Percentiles rank a stretch among this genome's conserved stretches.
Conservation (phyloP, 163 green algal genomes). For the Chlorella variabilis region DNA sequence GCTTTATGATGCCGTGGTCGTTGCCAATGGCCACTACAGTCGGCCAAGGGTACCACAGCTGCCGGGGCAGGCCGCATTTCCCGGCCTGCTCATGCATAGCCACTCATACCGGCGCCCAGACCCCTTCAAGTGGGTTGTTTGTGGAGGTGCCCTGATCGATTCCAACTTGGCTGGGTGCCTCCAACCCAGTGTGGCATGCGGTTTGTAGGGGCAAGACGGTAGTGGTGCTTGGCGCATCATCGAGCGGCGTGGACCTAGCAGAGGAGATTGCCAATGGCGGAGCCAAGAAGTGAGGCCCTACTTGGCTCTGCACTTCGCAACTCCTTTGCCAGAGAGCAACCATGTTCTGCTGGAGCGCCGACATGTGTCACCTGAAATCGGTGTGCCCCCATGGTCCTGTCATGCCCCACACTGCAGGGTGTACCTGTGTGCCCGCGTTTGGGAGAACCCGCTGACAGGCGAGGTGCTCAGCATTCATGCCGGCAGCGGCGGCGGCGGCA, state of each 20-base stretch:
- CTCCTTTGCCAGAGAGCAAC: not conserved
- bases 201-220: constrained; percentile 40
- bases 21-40: constrained; percentile 80
- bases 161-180: no score
- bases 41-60: constrained; percentile 76
- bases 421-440: constrained; percentile 74
- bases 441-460: constrained; percentile 59
- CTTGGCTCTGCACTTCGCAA: constrained; percentile 2
- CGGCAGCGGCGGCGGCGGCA: not conserved
- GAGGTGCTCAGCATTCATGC: not conserved
- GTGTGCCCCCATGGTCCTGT: no score
- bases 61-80: constrained; percentile 66
- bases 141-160: not conserved
- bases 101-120: constrained; percentile 87
- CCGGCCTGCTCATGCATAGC: constrained; percentile 83
- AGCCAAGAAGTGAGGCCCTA: constrained; percentile 19
- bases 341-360: not conserved
- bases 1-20: constrained; percentile 56
- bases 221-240: constrained; percentile 54
- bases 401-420: constrained; percentile 54
- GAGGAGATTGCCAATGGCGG: constrained; percentile 35
- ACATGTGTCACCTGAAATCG: no score
- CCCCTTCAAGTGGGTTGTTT: constrained; percentile 53
- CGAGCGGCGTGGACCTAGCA: constrained; percentile 44
- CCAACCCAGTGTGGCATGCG: no score